Evolutionary conservation across 192 early-diverging fungal genomes (phyloP).

Genomic region (Coemansia sp.): DNA sequence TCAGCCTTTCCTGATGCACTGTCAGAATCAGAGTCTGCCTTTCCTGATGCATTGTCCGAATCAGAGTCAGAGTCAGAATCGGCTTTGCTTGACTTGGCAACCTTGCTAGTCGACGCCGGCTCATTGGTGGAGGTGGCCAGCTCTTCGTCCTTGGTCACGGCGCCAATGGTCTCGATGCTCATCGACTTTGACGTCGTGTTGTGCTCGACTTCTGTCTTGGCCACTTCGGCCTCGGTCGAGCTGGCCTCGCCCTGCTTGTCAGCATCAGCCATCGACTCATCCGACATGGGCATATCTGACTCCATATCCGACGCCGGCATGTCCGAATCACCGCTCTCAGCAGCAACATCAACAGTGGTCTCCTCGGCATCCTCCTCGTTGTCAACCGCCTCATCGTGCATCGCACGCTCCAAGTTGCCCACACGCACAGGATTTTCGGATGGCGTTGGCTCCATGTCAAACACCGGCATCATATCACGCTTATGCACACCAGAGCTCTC

Average conservation of each 20-base stretch:
- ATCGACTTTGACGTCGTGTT: slow-evolving; percentile 27
- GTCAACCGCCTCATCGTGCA: slow-evolving; percentile 22
- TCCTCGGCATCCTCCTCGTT: slow-evolving; percentile 17
- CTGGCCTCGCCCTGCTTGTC: not conserved
- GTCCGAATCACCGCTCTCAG: slow-evolving; percentile 8
- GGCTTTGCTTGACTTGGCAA: not conserved
- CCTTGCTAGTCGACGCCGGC: not conserved
- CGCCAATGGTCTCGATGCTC: slow-evolving; percentile 42
- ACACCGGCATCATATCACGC: slow-evolving; percentile 35
- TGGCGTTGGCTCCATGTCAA: slow-evolving; percentile 9
- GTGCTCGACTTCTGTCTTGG: slow-evolving; percentile 6
- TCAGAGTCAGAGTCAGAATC: slow-evolving; percentile 1
- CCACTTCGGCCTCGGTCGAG: too few species aligned
- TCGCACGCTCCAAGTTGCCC: slow-evolving; percentile 18
- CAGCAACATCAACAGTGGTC: slow-evolving; percentile 14
- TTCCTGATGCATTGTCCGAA: not conserved
- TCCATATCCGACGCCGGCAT: not conserved
- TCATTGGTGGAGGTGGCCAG: not conserved
- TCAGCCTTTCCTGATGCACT: not conserved
- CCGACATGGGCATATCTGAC: slow-evolving; percentile 3
- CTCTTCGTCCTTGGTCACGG: not conserved
- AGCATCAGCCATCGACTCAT: not conserved
- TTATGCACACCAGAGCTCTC: slow-evolving; percentile 24
- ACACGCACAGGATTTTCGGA: slow-evolving; percentile 8
- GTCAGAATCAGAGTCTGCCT: not conserved